Base-by-base conservation (phyloP, 371 early-diverging fungal genomes). In the Mucor irregularis region DNA sequence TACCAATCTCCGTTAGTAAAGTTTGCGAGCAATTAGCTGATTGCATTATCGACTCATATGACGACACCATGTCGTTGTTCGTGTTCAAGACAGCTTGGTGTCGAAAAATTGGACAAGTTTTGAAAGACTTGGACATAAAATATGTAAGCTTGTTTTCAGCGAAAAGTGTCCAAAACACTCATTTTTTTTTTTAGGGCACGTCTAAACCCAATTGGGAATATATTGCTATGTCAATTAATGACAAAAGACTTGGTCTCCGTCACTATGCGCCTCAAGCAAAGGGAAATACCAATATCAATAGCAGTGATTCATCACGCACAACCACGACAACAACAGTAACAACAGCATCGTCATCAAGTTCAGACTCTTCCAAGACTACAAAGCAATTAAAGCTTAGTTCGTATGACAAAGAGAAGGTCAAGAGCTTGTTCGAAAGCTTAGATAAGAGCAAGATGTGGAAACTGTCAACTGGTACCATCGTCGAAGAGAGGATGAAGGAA, bases 151-250 rank as follows among this genome's bases (percentile, higher is more conserved):
- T 51, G 51, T 51, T 51, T 39, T 51, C 40, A 39, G 51, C 40
- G 28, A 51, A 51, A 40, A 51, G 40, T 51, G 38, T 39, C 51
- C 51, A 51, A 51, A 51, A 39, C 51, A 51, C 28, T 51, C 51
- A 43, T 53, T 5, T 25, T 53, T 39, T 51, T 44, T 40, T 35
- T 53, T 53, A 53, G 46, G 26, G 45, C 45, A 13, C 26, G 31
- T 30, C 54, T 24, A 53, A 45, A 53, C 24, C 26, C 22, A 53
- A 53, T 45, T 53, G 54, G 54, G 54, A 53, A 24, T 11, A 34
- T 53, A 53, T 53, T 42, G 29, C 56, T 31, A 56, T 48, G 49
- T 4, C 37, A 48, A 56, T 56, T 56, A 56, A 40, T 40, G 49
- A 49, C 49, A 56, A 56, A 40, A 37, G 42, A 48, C 49, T 56